Evolutionary conservation across 345 rosid genomes (phyloP), one percentile per base, ranked within the genome.

Genomic region (Populus deltoides): DNA sequence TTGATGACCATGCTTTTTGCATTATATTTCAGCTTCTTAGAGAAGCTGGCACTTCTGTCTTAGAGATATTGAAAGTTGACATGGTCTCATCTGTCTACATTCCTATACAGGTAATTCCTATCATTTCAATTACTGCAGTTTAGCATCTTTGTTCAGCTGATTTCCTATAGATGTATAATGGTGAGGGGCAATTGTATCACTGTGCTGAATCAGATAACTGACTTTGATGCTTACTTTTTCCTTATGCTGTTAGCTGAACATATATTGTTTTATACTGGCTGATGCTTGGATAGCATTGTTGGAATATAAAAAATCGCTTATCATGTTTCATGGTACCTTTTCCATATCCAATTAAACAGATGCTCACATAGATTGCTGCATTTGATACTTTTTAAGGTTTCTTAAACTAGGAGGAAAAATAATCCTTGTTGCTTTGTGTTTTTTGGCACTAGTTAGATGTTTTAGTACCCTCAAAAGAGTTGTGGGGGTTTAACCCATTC

Each of bases 41-140:
- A 83, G 98, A 91, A 85, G 91, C 85, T 45, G 89, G 88, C 80
- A 78, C 89, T 82, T 93, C 98, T 31, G 68, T 96, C 75, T 78
- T 93, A 86, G 98, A 96, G 89, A 93, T 96, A 79, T 78, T 92
- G 91, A 96, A 93, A 90, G 91, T 93, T 79, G 94, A 88, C 77
- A 87, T 92, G 81, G 80, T 85, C 78, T 93, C 97, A 70, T 91
- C 88, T 77, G 84, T 92, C 81, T 92, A 92, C 89, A 85, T 96
- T 77, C 97, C 97, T 41, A 11, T 86, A 76, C 91, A 92, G 95
- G 98, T 91, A 77, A 83, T 88, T 79, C 74, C 68, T 79, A 45
- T 77, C 75, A 51, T 22, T 45, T 36, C 41, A 61, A 67, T 77
- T 68, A 57, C 80, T 65, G 70, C 71, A 75, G 80, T 55, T 78